Evolutionary conservation across 345 rosid genomes (phyloP).

Genomic region (Reutealis trisperma): DNA sequence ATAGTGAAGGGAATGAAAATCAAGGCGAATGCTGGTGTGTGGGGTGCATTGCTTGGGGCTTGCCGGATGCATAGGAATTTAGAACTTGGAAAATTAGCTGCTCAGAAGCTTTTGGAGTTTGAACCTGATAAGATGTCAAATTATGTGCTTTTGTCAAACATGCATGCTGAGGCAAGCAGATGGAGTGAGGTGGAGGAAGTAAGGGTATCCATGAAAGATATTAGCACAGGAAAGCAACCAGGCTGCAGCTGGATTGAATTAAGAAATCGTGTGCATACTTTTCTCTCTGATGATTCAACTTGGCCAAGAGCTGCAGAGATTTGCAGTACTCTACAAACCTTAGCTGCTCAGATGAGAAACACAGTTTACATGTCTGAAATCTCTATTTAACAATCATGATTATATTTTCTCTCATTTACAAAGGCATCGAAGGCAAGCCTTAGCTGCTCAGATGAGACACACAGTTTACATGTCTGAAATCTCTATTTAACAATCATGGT

Average conservation of each 20-base stretch:
- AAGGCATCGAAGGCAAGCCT: not conserved
- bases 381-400: not conserved
- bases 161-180: slow-evolving; percentile 24
- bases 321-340: slow-evolving; percentile 3
- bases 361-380: not conserved
- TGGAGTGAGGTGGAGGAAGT: slow-evolving; percentile 24
- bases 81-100: slow-evolving; percentile 21
- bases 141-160: slow-evolving; percentile 24
- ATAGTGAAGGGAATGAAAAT: slow-evolving; percentile 17
- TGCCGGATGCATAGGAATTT: slow-evolving; percentile 17
- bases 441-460: no score
- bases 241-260: slow-evolving; percentile 34
- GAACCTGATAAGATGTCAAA: slow-evolving; percentile 23
- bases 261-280: slow-evolving; percentile 16
- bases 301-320: not conserved
- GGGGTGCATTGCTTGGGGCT: slow-evolving; percentile 30
- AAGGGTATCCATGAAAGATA: slow-evolving; percentile 19
- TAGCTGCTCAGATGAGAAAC: slow-evolving; percentile 19
- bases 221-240: slow-evolving; percentile 12
- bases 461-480: no score
- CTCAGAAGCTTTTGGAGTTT: slow-evolving; percentile 11
- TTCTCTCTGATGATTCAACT: slow-evolving; percentile 13
- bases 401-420: not conserved
- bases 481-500: no score
- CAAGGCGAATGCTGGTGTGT: slow-evolving; percentile 17